Base-by-base conservation (phyloP, 805 yeast genomes). In the Cyberlindnera galapagoensis region DNA sequence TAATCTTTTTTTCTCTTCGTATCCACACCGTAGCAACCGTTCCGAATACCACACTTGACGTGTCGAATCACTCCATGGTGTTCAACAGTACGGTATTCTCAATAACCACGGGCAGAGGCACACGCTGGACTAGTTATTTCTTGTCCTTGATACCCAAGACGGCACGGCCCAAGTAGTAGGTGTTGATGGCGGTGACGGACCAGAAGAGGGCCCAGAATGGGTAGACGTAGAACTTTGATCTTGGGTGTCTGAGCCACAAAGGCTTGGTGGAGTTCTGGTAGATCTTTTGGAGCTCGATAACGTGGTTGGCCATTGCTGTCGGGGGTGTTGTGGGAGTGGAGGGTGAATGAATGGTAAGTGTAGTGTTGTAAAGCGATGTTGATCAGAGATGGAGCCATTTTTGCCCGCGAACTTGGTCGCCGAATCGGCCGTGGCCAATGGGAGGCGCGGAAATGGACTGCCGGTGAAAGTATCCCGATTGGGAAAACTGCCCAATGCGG, bases 101-200 rank as follows among this genome's bases (percentile, higher is more conserved):
- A 10, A 7, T 9, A 21, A 13, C 24, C 7, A 13, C 12, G 24
- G 24, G 12, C 3, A 13, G 12, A 24, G 17, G 26, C n/a, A n/a
- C n/a, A n/a, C n/a, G n/a, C n/a, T n/a, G n/a, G n/a, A n/a, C n/a
- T n/a, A n/a, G n/a, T 36, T 31, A 38, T 24, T 36, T 38, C 43
- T 46, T 46, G 45, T 55, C 80, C 67, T 80, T 79, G 57, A 79
- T 66, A 57, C 87, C 88, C 25, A 64, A 54, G 43, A 71, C 52
- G 47, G 92, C 92, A 67, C 87, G 76, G 49, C 76, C 83, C 35
- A 74, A 56, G 51, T 50, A 51, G 50, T 36, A 48, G 13, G 43
- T 13, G 46, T 43, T 46, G 31, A 39, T 43, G 26, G 51, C 47
- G 30, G 43, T 39, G 23, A 47, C 49, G 26, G 42, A 25, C 47